A percentile compares a stretch with the other conserved stretches of the same genome.
Conservation (phyloP, 2,329 filamentous ascomycete genomes). For the Clonostachys rosea region DNA sequence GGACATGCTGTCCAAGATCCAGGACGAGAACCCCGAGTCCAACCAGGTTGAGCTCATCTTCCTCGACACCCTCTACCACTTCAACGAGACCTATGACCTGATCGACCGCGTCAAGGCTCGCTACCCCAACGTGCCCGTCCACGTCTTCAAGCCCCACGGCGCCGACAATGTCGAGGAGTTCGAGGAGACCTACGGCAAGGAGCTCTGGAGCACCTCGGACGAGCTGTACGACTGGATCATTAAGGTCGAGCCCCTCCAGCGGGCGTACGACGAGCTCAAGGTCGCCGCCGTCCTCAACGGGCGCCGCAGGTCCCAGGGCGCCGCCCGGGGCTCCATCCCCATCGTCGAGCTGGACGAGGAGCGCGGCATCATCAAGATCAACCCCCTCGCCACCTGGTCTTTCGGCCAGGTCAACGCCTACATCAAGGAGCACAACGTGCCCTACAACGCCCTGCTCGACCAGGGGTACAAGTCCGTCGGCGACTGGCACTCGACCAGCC, state of each 20-base stretch:
- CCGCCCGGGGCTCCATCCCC: conserved; percentile 82
- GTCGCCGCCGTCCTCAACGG: conserved; percentile 91
- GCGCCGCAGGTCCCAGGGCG: conserved; percentile 86
- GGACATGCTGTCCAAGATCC: conserved; percentile 79
- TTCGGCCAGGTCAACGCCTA: conserved; percentile 89
- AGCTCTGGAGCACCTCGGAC: conserved; percentile 78
- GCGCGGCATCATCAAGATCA: conserved; percentile 91
- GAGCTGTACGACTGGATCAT: conserved; percentile 95
- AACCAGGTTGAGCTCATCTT: conserved; percentile 67
- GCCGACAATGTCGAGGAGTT: conserved; percentile 72
- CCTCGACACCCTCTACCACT: conserved; percentile 81
- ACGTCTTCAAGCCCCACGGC: conserved; percentile 85
- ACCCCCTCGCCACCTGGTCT: conserved; percentile 90
- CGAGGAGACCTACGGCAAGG: conserved; percentile 73
- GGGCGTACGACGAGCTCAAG: conserved; percentile 81
- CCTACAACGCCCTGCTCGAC: conserved; percentile 90
- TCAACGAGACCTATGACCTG: conserved; percentile 69
- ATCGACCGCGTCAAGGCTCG: conserved; percentile 68
- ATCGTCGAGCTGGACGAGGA: conserved; percentile 90
- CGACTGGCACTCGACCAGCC: conserved; percentile 95
- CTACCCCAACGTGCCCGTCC: conserved; percentile 77
- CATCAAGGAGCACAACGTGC: conserved; percentile 79
- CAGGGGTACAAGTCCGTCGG: conserved; percentile 96
- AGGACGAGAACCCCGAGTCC: conserved; percentile 55
- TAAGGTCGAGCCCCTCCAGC: conserved; percentile 94